Percentiles rank a stretch among this genome's conserved stretches.
Evolutionary conservation across 139 green algal species (phyloP).

Genomic region (Picochlorum sp.): DNA sequence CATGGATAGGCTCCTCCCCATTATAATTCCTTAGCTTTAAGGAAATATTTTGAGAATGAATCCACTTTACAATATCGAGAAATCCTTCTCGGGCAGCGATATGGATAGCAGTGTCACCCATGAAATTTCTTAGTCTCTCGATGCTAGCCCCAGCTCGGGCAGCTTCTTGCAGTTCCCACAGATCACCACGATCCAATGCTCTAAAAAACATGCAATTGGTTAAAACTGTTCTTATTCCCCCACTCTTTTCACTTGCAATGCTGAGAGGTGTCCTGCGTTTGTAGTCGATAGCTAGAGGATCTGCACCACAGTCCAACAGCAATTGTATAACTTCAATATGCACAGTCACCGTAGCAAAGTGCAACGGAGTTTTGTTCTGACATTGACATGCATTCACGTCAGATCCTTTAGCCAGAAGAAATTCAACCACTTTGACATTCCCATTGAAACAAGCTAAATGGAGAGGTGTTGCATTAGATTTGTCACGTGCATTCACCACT

Average conservation of each 20-base stretch:
- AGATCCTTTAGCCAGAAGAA: not conserved
- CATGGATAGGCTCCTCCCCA: not conserved
- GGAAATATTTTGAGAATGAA: not conserved
- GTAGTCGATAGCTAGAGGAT: not conserved
- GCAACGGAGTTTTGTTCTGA: not conserved
- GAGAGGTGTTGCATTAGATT: not conserved
- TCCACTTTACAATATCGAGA: not conserved
- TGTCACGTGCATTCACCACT: not conserved
- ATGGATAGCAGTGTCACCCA: not conserved
- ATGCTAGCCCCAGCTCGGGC: not conserved
- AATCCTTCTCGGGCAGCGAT: not conserved
- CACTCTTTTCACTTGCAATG: not conserved
- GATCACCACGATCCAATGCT: not conserved
- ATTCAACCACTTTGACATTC: not conserved
- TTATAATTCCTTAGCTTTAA: not conserved
- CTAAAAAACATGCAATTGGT: not conserved
- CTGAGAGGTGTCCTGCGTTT: not conserved
- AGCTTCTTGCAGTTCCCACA: not conserved
- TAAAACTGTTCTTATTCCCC: not conserved
- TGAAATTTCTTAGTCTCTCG: not conserved
- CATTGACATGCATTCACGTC: not conserved
- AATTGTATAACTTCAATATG: not conserved
- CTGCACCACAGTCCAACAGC: slow-evolving; percentile 5
- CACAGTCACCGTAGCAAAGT: not conserved
- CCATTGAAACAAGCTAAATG: not conserved